phyloP scores from a whole-genome alignment of 2,329 filamentous ascomycete species.

The Albophoma yamanashiensis region DNA sequence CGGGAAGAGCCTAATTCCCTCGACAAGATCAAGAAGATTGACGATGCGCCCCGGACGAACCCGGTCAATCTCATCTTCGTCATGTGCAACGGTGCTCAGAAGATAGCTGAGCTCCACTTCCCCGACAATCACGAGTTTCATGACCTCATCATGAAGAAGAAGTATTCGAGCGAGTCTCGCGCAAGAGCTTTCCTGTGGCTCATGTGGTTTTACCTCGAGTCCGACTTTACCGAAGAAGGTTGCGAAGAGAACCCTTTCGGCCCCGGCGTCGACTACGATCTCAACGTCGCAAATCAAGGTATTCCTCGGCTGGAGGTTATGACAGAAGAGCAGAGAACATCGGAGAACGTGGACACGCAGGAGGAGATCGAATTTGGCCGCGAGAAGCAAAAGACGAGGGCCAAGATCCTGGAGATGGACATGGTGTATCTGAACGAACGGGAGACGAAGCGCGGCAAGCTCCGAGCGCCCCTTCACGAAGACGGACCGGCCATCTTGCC shows the following conservation, averaged over 20 bases:
- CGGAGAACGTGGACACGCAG: constrained; percentile 65
- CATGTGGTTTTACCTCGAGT: constrained; percentile 99
- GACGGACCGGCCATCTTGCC: constrained; percentile 50
- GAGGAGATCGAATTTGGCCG: constrained; percentile 62
- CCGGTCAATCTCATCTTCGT: constrained; percentile 97
- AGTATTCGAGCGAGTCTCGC: constrained; percentile 70
- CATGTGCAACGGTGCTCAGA: constrained; percentile 78
- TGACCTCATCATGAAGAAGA: constrained; percentile 87
- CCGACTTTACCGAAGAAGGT: constrained; percentile 81
- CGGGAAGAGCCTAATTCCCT: constrained; percentile 71
- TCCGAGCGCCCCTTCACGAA: constrained; percentile 29
- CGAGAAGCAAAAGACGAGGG: constrained; percentile 63
- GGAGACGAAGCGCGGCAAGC: constrained; percentile 45
- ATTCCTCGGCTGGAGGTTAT: constrained; percentile 58
- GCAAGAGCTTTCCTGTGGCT: constrained; percentile 90
- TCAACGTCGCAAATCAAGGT: constrained; percentile 56
- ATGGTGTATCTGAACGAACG: constrained; percentile 56
- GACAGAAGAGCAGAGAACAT: constrained; percentile 50
- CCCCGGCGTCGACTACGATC: constrained; percentile 51
- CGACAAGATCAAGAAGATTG: constrained; percentile 61
- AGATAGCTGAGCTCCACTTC: constrained; percentile 90
- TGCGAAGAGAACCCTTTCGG: constrained; percentile 90
- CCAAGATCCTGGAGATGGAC: constrained; percentile 65
- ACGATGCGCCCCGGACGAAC: constrained; percentile 68
- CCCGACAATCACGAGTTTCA: constrained; percentile 81